These are phyloP conservation scores for Hericium rajendrae DNA, from an alignment of 768 basidiomycete genomes.

Conservation along the genomic window DNA sequence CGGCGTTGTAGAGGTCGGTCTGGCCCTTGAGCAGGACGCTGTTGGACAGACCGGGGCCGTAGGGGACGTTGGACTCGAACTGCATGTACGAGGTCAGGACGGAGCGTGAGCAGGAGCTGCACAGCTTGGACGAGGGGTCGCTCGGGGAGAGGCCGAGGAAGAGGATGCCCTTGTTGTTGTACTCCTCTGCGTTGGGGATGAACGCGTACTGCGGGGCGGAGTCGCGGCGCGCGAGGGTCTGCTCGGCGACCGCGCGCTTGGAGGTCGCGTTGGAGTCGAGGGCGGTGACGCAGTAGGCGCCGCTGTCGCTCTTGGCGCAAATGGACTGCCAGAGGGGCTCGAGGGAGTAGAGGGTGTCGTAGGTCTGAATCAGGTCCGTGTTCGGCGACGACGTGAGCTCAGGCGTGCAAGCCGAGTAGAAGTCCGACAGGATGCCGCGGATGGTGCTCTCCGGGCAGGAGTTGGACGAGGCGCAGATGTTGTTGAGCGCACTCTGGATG, in stretches of 20 bases:
- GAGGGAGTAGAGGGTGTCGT: slow-evolving; percentile 75
- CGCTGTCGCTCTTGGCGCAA: slow-evolving; percentile 67
- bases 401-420: slow-evolving; percentile 57
- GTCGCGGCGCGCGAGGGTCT: slow-evolving; percentile 17
- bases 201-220: slow-evolving; percentile 23
- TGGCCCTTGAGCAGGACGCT: slow-evolving; percentile 64
- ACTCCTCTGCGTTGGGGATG: slow-evolving; percentile 47
- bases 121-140: slow-evolving; percentile 45
- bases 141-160: slow-evolving; percentile 70
- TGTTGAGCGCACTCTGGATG: slow-evolving; percentile 42
- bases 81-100: slow-evolving; percentile 68
- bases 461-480: slow-evolving; percentile 40
- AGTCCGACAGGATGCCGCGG: slow-evolving; percentile 51
- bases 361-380: slow-evolving; percentile 45
- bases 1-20: slow-evolving; percentile 48
- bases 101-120: slow-evolving; percentile 74
- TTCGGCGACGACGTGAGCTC: slow-evolving; percentile 56
- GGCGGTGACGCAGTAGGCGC: slow-evolving; percentile 58
- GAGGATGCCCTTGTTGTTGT: slow-evolving; percentile 49
- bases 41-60: slow-evolving; percentile 61
- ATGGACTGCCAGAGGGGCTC: slow-evolving; percentile 55
- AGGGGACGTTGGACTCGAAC: slow-evolving; percentile 64
- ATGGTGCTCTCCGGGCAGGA: slow-evolving; percentile 52
- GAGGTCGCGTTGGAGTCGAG: slow-evolving; percentile 27
- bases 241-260: slow-evolving; percentile 14